Conservation (phyloP, 257 asterid species). For the Solanum tarijense region DNA sequence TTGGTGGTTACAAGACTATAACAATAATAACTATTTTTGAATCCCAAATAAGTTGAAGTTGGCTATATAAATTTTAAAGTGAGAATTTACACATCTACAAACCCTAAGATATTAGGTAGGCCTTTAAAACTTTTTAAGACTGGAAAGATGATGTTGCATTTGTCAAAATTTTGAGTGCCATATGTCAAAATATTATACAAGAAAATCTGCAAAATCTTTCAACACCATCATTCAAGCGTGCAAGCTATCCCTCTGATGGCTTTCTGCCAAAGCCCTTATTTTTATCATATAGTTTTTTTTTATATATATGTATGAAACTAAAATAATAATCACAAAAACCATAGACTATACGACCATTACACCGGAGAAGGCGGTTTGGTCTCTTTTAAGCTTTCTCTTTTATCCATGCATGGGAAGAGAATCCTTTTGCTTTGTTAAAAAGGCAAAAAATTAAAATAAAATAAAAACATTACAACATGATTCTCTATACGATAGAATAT, state of each 20-base stretch:
- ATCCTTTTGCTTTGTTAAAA: constrained; percentile 4
- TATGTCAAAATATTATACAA: neutral
- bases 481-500: neutral
- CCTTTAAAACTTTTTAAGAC: neutral
- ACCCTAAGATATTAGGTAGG: neutral
- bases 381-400: constrained; percentile 27
- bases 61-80: neutral
- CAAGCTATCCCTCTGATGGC: neutral
- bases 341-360: neutral
- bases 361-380: neutral
- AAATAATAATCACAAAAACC: neutral
- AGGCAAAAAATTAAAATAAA: neutral
- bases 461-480: neutral
- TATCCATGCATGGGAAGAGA: constrained; percentile 19
- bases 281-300: neutral
- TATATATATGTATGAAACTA: neutral
- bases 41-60: neutral
- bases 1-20: neutral
- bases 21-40: neutral
- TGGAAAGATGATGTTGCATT: neutral
- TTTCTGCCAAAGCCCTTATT: neutral
- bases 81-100: neutral
- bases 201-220: neutral
- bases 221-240: neutral
- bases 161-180: neutral